Base-by-base conservation (phyloP, 805 yeast species). In the Peterozyma toletana region DNA sequence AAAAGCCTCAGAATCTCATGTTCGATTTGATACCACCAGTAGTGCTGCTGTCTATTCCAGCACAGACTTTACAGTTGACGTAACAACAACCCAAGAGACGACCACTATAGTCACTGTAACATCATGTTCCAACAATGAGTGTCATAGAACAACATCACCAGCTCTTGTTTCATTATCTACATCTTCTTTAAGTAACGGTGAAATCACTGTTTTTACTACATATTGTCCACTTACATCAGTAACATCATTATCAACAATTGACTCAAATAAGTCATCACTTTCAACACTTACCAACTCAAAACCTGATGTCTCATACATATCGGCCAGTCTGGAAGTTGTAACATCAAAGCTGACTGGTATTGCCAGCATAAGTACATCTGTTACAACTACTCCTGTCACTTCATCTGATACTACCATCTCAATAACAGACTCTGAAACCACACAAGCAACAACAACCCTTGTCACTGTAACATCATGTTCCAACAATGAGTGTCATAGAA, bases 41-140 rank as follows among this genome's bases (percentile, higher is more conserved):
- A 7, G 27, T 21, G 27, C 7, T 21, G 4, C 27, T 21, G 27
- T 63, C 70, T n/a, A 46, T 15, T 73, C 63, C 60, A 63, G 69
- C 14, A 64, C 71, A 11, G 64, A 63, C 56, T 65, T 69, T 48
- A 71, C 72, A 34, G 46, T 58, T 35, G 53, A 59, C 34, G 52
- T 13, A 33, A 35, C 45, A 29, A 3, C 38, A 10, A 5, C 33
- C 14, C 35, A 33, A 6, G 41, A 14, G 3, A 35, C 35, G 50
- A n/a, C 40, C 50, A 38, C 39, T 6, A 31, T 56, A 33, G 52
- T 53, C 30, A 40, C 53, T 15, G 45, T 56, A 30, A 55, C 62
- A 33, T 45, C 53, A 37, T 53, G 57, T 35, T 51, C 57, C 9
- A 52, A 39, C 17, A 37, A 33, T 15, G 36, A 11, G 4, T 37